A percentile compares a stretch with the other conserved stretches of the same genome.
These are phyloP conservation scores for Pyrrhoderma noxium DNA, from an alignment of 1,284 basidiomycete genomes.

Conservation along the genomic window DNA sequence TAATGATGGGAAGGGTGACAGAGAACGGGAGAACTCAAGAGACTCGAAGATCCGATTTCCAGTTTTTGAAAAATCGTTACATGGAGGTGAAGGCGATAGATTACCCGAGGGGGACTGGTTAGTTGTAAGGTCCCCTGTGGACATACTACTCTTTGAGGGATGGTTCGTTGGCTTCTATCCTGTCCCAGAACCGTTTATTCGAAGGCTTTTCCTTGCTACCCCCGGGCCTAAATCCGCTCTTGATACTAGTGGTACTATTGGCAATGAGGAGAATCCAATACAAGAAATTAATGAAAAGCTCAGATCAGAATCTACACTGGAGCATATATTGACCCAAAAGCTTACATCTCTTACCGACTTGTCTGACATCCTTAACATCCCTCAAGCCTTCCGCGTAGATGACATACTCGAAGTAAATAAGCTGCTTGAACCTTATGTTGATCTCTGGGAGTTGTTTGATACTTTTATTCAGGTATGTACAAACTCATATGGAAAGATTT, in stretches of 20 bases:
- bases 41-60: slow-evolving; percentile 55
- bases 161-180: slow-evolving; percentile 78
- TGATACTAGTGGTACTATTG: too few species aligned
- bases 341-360: slow-evolving; percentile 29
- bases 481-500: neutral
- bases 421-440: slow-evolving; percentile 47
- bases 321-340: too few species aligned
- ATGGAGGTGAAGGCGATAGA: slow-evolving; percentile 79
- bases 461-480: slow-evolving; percentile 55
- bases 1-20: slow-evolving; percentile 11
- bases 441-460: slow-evolving; percentile 63
- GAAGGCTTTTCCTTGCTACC: neutral
- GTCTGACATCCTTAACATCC: slow-evolving; percentile 28
- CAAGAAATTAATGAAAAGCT: too few species aligned
- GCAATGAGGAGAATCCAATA: too few species aligned
- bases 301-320: too few species aligned
- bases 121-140: slow-evolving; percentile 48
- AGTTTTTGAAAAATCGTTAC: slow-evolving; percentile 81
- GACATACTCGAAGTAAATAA: slow-evolving; percentile 59
- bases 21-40: too few species aligned
- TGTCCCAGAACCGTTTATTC: slow-evolving; percentile 19
- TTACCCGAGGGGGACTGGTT: slow-evolving; percentile 34
- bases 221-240: neutral
- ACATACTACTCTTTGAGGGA: slow-evolving; percentile 85
- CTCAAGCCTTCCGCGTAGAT: slow-evolving; percentile 28